These are phyloP conservation scores for Gynochthodes officinalis DNA, from an alignment of 257 asterid species.

Conservation along the genomic window DNA sequence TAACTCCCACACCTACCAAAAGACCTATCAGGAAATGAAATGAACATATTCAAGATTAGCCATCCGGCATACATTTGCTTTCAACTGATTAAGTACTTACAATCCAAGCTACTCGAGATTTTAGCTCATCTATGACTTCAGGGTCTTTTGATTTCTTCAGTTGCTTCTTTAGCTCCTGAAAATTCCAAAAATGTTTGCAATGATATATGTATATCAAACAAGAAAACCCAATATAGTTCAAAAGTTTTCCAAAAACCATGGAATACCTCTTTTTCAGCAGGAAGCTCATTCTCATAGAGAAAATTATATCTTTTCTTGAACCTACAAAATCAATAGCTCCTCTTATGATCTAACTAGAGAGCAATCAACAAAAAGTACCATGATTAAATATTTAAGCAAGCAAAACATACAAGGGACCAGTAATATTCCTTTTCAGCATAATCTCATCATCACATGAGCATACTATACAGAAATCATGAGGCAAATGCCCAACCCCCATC, in stretches of 20 bases:
- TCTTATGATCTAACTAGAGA: constrained; percentile 1
- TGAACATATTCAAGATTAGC: constrained; percentile 7
- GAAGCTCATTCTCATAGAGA: constrained; percentile 68
- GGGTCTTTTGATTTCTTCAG: constrained; percentile 64
- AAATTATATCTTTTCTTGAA: constrained; percentile 88
- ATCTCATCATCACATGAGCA: neutral
- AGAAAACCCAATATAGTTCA: neutral
- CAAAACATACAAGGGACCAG: neutral
- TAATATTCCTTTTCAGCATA: neutral
- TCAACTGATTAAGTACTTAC: constrained; percentile 47
- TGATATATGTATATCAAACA: neutral
- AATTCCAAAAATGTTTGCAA: constrained; percentile 21
- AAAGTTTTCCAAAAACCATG: constrained; percentile 13
- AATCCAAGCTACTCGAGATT: constrained; percentile 46
- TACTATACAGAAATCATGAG: no score
- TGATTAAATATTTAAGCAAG: neutral
- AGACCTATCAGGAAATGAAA: constrained; percentile 5
- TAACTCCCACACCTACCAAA: neutral
- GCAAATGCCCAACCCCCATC: neutral
- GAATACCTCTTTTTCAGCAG: constrained; percentile 78
- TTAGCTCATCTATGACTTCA: constrained; percentile 45
- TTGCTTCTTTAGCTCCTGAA: constrained; percentile 62
- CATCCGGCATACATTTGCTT: neutral
- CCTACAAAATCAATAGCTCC: constrained; percentile 38
- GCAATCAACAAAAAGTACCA: neutral